Base-by-base conservation (phyloP, 331 rosid genomes). In the Ulmus americana region DNA sequence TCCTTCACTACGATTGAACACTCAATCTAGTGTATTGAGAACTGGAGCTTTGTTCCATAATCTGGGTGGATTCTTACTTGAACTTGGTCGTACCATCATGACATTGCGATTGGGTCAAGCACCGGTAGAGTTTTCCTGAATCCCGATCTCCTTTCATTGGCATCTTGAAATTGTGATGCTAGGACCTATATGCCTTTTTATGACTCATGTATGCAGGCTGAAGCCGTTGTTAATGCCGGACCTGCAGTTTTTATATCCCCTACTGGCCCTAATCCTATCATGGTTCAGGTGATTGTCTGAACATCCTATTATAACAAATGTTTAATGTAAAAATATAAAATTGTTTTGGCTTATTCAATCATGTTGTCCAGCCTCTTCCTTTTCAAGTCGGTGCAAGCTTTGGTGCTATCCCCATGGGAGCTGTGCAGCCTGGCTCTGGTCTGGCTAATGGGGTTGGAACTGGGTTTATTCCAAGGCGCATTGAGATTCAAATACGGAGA, bases 51-150 rank as follows among this genome's bases (percentile, higher is more conserved):
- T 79, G 63, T 75, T 85, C 68, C 83, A 94, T 75, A 87, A 87
- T 79, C 86, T 94, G 39, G 99, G 99, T 67, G 97, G 96, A 48
- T 79, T 80, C 77, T 78, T 94, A 49, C 97, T 94, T 43, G 97
- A 94, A 89, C 97, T 94, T 73, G 97, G 99, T 67, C 97, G 99
- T 42, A 90, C 99, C 46, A 80, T 86, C 71, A 85, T 90, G 86
- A 83, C 96, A n/a, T 71, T 90, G 73, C 95, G 91, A 68, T 72
- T 94, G 86, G 97, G 99, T 72, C 95, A 85, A 76, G 72, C 82
- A 58, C 88, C 92, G 71, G 99, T 94, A 83, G 63, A 84, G 63
- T 63, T 79, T n/a, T 62, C 49, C 56, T 59, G 55, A 57, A 39
- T 56, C 54, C 3, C 12, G 60, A 63, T 64, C 61, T 81, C 63